Evolutionary conservation across 345 rosid species (phyloP).

Genomic region (Arabis hirsuta): DNA sequence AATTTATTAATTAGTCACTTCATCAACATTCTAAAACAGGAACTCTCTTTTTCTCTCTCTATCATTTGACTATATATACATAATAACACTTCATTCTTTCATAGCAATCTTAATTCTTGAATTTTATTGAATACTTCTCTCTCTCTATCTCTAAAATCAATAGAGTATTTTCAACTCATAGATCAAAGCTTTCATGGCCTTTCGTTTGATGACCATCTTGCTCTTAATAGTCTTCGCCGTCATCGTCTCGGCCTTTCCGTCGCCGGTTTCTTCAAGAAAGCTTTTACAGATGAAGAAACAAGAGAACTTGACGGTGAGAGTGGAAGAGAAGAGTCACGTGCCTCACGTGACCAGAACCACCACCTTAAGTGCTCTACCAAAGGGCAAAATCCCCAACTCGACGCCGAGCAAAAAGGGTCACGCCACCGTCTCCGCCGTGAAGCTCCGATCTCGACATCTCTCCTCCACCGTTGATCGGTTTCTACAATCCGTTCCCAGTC

Average conservation of each 20-base stretch:
- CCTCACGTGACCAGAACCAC: slow-evolving; percentile 45
- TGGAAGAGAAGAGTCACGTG: slow-evolving; percentile 44
- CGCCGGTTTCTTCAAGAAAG: slow-evolving; percentile 57
- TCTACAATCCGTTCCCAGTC: slow-evolving; percentile 84
- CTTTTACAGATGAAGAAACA: slow-evolving; percentile 29
- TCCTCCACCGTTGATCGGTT: slow-evolving; percentile 58
- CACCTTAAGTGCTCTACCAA: slow-evolving; percentile 57
- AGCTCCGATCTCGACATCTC: slow-evolving; percentile 66
- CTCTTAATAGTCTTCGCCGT: slow-evolving; percentile 44
- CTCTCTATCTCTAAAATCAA: slow-evolving; percentile 8
- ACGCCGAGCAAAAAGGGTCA: slow-evolving; percentile 75
- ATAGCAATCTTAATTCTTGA: slow-evolving; percentile 14
- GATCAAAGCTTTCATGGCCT: slow-evolving; percentile 52
- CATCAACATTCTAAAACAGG: slow-evolving; percentile 29
- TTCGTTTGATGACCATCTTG: slow-evolving; percentile 38
- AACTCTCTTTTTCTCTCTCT: slow-evolving; percentile 29
- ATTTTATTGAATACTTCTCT: slow-evolving; percentile 19
- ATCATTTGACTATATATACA: slow-evolving; percentile 29
- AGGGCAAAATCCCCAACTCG: slow-evolving; percentile 62
- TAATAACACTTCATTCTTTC: neutral
- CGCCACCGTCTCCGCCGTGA: slow-evolving; percentile 49
- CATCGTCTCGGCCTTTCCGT: slow-evolving; percentile 41
- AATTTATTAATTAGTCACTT: slow-evolving; percentile 25
- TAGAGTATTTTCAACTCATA: neutral
- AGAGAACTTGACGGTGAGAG: slow-evolving; percentile 36